These are phyloP conservation scores for Jamesozyma hellenica DNA, from an alignment of 805 yeast genomes.

Conservation along the genomic window DNA sequence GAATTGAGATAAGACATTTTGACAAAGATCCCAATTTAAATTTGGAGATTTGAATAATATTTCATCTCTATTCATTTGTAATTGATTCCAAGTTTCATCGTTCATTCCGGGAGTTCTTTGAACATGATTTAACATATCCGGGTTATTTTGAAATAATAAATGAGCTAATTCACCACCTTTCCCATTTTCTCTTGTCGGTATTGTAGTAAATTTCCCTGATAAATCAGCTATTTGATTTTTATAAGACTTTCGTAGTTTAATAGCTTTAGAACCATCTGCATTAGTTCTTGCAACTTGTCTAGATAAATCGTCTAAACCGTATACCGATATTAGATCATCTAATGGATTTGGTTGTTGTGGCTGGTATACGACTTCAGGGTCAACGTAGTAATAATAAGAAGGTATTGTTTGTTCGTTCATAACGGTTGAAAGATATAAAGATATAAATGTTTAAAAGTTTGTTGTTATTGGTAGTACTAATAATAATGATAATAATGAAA, in stretches of 20 bases:
- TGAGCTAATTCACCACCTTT: slow-evolving; percentile 30
- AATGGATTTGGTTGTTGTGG: slow-evolving; percentile 59
- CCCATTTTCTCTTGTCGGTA: slow-evolving; percentile 40
- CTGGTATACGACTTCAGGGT: slow-evolving; percentile 25
- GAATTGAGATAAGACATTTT: slow-evolving; percentile 24
- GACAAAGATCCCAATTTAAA: slow-evolving; percentile 27
- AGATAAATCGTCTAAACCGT: slow-evolving; percentile 58
- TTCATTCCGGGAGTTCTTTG: slow-evolving; percentile 19
- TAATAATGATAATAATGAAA: too few species aligned
- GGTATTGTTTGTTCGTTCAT: slow-evolving; percentile 17
- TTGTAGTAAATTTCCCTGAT: slow-evolving; percentile 60
- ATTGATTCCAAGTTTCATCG: slow-evolving; percentile 18
- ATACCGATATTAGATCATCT: slow-evolving; percentile 58
- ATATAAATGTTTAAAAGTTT: too few species aligned
- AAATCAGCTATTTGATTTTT: slow-evolving; percentile 84
- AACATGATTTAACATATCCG: slow-evolving; percentile 26
- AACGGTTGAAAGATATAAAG: too few species aligned
- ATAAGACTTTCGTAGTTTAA: slow-evolving; percentile 86
- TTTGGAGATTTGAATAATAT: slow-evolving; percentile 16
- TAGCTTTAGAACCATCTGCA: slow-evolving; percentile 83
- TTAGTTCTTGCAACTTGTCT: slow-evolving; percentile 77
- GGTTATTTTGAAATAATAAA: slow-evolving; percentile 27
- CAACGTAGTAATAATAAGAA: slow-evolving; percentile 33
- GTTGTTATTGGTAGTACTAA: too few species aligned
- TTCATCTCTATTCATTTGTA: slow-evolving; percentile 21